phyloP scores from a whole-genome alignment of 2,329 filamentous ascomycete genomes.

The Passalora sequoiae region DNA sequence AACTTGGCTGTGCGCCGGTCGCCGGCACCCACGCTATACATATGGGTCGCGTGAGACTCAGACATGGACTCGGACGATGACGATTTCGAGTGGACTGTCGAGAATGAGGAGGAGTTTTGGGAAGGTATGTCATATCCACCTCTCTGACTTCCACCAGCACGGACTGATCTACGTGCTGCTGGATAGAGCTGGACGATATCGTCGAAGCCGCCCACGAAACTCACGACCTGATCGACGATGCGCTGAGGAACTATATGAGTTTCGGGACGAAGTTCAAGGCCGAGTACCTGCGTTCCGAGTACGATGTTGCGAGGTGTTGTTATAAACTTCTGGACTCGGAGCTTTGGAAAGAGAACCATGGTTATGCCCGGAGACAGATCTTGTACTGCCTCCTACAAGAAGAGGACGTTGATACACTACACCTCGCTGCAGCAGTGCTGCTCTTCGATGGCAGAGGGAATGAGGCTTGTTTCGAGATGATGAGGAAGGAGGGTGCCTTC shows the following conservation, averaged over 20 bases:
- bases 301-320: constrained; percentile 74
- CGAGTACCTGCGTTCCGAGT: constrained; percentile 67
- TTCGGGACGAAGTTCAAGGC: constrained; percentile 71
- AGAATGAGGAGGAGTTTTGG: constrained; percentile 9
- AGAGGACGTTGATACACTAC: constrained; percentile 73
- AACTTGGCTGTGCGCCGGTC: too few species aligned
- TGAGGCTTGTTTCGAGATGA: constrained; percentile 74
- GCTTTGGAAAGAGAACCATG: constrained; percentile 67
- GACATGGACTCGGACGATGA: constrained; percentile 9
- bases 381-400: constrained; percentile 84
- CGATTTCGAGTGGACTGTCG: constrained; percentile 9
- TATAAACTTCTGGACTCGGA: constrained; percentile 70
- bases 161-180: too few species aligned
- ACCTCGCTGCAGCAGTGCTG: constrained; percentile 76
- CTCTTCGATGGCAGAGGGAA: constrained; percentile 78
- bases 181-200: constrained; percentile 62
- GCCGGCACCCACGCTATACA: too few species aligned
- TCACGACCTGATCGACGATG: constrained; percentile 72
- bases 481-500: constrained; percentile 84
- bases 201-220: constrained; percentile 55
- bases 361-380: constrained; percentile 89
- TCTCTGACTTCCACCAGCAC: too few species aligned
- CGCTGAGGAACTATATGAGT: constrained; percentile 75
- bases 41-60: too few species aligned
- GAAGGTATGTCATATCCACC: background rate